A percentile compares a stretch with the other conserved stretches of the same genome.
These are phyloP conservation scores for Fusarium sublunatum DNA, from an alignment of 2,329 filamentous ascomycete species.

Conservation along the genomic window DNA sequence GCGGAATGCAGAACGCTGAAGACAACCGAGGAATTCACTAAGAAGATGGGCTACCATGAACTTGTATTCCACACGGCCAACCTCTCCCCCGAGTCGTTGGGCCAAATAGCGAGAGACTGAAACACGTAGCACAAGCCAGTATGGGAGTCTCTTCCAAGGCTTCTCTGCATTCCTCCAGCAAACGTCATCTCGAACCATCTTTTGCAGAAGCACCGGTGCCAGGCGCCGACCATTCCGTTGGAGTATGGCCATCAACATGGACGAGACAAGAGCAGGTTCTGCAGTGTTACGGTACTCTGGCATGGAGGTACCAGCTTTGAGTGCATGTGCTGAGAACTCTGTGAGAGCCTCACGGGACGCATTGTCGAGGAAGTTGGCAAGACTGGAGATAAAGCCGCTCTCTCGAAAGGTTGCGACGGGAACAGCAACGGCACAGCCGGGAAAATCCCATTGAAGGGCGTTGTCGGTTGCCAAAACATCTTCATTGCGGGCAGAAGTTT, in stretches of 20 bases:
- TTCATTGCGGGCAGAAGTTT: conserved; percentile 65
- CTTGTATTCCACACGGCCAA: conserved; percentile 63
- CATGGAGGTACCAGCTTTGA: conserved; percentile 63
- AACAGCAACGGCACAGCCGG: conserved; percentile 63
- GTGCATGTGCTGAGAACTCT: conserved; percentile 61
- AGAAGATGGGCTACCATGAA: conserved; percentile 63
- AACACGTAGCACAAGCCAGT: conserved; percentile 73
- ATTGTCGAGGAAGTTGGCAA: conserved; percentile 67
- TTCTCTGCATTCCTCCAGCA: conserved; percentile 59
- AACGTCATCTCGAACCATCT: conserved; percentile 71
- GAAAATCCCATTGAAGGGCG: conserved; percentile 70
- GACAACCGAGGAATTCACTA: conserved; percentile 58
- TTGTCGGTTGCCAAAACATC: conserved; percentile 62
- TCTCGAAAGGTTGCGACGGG: conserved; percentile 48
- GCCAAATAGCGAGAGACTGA: conserved; percentile 64
- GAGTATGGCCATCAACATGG: conserved; percentile 70
- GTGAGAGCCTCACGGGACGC: conserved; percentile 65
- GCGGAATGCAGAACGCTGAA: conserved; percentile 8
- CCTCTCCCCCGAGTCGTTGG: conserved; percentile 48
- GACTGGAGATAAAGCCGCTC: conserved; percentile 42
- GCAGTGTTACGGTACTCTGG: conserved; percentile 69
- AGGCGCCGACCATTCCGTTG: conserved; percentile 63
- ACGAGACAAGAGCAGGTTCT: conserved; percentile 67
- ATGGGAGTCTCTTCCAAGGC: conserved; percentile 72
- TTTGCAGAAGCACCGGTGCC: conserved; percentile 58